Evolutionary conservation across 495 filamentous ascomycete species (phyloP), one percentile per base, ranked within the genome.

Genomic region (Stereocaulon alpinum): DNA sequence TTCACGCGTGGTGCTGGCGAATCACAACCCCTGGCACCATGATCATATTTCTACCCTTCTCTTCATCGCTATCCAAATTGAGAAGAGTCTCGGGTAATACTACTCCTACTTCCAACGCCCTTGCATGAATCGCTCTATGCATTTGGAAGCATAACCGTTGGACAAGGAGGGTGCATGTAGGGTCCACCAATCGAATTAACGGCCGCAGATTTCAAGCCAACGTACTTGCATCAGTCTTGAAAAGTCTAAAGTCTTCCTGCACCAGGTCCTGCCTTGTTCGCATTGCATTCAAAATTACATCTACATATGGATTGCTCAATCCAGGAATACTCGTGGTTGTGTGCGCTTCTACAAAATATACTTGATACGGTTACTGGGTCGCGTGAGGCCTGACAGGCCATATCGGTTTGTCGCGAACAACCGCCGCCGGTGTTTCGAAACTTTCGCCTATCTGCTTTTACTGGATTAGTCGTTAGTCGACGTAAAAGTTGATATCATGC

Each of bases 371-470:
- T 37, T 14, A 34, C 49, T 52, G 49, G 49, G 34, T 20, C 49
- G 49, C 49, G 3, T 52, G 30, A 29, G 15, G n/a, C n/a, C 30
- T 11, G 17, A 37, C 6, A 37, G 49, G n/a, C 20, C 27, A 30
- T 50, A n/a, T 20, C 34, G 49, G 29, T 29, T 52, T 29, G 51
- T 59, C 56, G 45, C 45, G 37, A 48, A 22, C 3, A 10, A 42
- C 20, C 42, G 29, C n/a, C 45, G 34, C 56, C 56, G 51, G 45
- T 43, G 56, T 59, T 0, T 37, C 34, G 34, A 37, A 11, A 37
- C 34, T 37, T 59, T 59, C 56, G 45, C 47, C 20, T 20, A 59
- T 59, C 56, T 42, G 34, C 40, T 51, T n/a, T 29, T 54, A 45
- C 58, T 54, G 14, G 2, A 44, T 27, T 54, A 20, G 40, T 51